A percentile compares a stretch with the other conserved stretches of the same genome.
phyloP scores from a whole-genome alignment of 257 asterid species.

The Gardenia jasminoides region DNA sequence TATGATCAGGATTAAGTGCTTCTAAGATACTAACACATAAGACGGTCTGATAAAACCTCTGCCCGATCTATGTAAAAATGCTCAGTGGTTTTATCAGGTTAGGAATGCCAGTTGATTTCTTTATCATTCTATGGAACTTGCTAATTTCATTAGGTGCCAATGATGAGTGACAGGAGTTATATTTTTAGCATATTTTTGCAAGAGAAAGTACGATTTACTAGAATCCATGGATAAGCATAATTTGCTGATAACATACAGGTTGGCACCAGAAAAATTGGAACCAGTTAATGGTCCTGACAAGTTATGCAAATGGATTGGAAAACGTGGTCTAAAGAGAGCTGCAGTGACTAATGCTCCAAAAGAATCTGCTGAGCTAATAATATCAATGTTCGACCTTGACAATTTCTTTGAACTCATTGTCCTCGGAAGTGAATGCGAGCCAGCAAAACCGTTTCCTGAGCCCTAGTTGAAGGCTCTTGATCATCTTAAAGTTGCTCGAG shows the following conservation, averaged over 20 bases:
- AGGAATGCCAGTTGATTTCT: not conserved
- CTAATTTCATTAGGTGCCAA: too few relatives aligned
- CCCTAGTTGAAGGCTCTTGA: conserved; percentile 75
- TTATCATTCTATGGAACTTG: too few relatives aligned
- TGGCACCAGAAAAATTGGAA: conserved; percentile 52
- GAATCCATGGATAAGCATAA: not conserved
- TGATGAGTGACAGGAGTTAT: too few relatives aligned
- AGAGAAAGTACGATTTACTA: too few relatives aligned
- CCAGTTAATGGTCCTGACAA: conserved; percentile 60
- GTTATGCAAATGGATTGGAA: conserved; percentile 68
- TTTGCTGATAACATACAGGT: conserved; percentile 37
- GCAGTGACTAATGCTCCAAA: conserved; percentile 95
- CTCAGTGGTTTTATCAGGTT: not conserved
- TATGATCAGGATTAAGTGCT: conserved; percentile 6
- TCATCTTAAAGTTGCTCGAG: conserved; percentile 52
- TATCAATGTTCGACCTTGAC: conserved; percentile 51
- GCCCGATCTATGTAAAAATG: not conserved
- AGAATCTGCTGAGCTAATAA: conserved; percentile 59
- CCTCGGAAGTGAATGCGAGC: conserved; percentile 65
- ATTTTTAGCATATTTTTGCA: too few relatives aligned
- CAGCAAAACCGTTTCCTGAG: conserved; percentile 82
- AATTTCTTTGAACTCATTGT: conserved; percentile 56
- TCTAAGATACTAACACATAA: not conserved
- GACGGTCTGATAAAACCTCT: not conserved
- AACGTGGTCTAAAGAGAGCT: conserved; percentile 62